Percentiles rank a stretch among this genome's conserved stretches.
Evolutionary conservation across 2,329 filamentous ascomycete genomes (phyloP).

Genomic region (Trichoderma afroharzianum): DNA sequence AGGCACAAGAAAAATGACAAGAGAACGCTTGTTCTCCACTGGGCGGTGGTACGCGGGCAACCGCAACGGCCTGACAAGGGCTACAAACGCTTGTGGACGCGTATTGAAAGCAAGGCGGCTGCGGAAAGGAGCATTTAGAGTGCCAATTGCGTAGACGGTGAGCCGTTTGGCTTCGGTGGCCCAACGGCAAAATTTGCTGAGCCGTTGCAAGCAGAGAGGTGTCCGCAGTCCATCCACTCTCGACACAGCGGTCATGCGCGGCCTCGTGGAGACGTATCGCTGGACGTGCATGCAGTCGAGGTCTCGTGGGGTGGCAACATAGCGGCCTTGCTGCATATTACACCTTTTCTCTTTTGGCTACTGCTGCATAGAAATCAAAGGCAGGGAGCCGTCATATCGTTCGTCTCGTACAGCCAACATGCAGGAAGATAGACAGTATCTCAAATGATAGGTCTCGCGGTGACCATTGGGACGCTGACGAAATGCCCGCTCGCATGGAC

Average conservation of each 20-base stretch:
- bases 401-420: slow-evolving; percentile 4
- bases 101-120: background rate
- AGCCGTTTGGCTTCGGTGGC: background rate
- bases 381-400: background rate
- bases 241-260: slow-evolving; percentile 9
- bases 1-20: background rate
- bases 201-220: background rate
- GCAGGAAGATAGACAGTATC: background rate
- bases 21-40: slow-evolving; percentile 6
- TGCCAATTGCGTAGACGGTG: background rate
- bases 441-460: background rate
- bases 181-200: background rate
- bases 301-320: slow-evolving; percentile 28
- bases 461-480: background rate
- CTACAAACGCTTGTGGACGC: background rate
- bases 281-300: slow-evolving; percentile 30
- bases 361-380: slow-evolving; percentile 1
- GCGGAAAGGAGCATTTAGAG: background rate
- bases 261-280: slow-evolving; percentile 18
- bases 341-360: background rate
- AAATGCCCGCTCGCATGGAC: background rate
- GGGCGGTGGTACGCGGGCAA: slow-evolving; percentile 1
- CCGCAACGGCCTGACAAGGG: background rate
- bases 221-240: background rate
- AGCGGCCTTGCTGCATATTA: background rate